Base-by-base conservation (phyloP, 176 grass and related monocot species). In the Avena atlantica region DNA sequence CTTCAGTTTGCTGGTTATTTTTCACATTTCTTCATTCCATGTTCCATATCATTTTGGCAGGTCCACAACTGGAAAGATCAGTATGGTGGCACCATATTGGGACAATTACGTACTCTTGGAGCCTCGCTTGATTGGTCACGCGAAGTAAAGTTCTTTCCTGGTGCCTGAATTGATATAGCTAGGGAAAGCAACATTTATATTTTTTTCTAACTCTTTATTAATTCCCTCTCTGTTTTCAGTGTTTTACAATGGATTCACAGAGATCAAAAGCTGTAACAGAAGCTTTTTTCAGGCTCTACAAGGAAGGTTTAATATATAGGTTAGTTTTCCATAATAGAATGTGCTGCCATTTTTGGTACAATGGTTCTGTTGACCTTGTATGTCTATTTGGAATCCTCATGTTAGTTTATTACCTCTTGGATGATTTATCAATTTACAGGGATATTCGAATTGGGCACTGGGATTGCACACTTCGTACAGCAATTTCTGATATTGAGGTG, bases 401-500 rank as follows among this genome's bases (percentile, higher is more conserved):
- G 23, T 81, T 85, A 8, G 65, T 74, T 27, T 63, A 77, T 40
- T 2, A 62, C 40, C 31, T 63, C 19, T 78, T 80, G 7, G 19
- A 58, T 80, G 36, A 24, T 74, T 84, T 65, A 44, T 34, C 81
- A 36, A 73, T 87, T 80, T 81, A 60, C 83, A 95, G 74, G 74
- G 74, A 77, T 77, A 56, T 77, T 56, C 74, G 74, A 19, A 15
- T 77, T 1, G 74, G 51, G 93, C 95, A 98, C 83, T 98, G 96
- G 96, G 96, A 98, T 89, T 98, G 93, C 90, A 98, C 90, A 52
- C 77, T 98, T 73, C 86, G 84, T 78, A 98, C 93, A 57, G 91
- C 96, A 87, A 92, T 98, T 83, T 98, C 96, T 56, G 93, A 95
- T 86, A 98, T 98, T 60, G 96, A 98, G 93, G 96, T 93, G 74